A percentile compares a stretch with the other conserved stretches of the same genome.
phyloP scores from a whole-genome alignment of 331 rosid genomes.

The Rhamnella rubrinervis region DNA sequence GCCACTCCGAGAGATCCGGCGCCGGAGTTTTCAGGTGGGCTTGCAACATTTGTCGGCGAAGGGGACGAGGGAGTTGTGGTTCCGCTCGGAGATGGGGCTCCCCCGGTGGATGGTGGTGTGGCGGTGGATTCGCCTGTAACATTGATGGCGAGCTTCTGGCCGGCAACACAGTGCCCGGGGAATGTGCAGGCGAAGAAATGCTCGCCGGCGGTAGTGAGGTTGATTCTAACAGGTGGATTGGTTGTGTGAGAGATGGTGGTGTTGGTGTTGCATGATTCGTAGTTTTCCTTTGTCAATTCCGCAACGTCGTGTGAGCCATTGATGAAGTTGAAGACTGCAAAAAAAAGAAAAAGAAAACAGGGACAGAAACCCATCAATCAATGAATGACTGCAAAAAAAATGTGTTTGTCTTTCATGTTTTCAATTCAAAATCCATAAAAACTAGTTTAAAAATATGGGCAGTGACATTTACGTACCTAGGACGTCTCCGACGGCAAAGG shows the following conservation, averaged over 20 bases:
- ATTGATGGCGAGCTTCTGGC: conserved; percentile 34
- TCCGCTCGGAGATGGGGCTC: background rate
- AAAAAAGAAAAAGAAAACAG: background rate
- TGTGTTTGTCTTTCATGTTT: background rate
- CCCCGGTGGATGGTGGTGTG: conserved; percentile 14
- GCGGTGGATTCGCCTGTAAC: conserved; percentile 4
- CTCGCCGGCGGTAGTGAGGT: conserved; percentile 44
- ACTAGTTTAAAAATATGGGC: too few relatives aligned
- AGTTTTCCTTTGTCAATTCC: conserved; percentile 50
- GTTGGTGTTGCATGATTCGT: conserved; percentile 37
- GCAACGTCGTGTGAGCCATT: conserved; percentile 48
- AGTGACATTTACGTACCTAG: conserved; percentile 8
- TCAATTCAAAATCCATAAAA: too few relatives aligned
- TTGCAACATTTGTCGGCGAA: background rate
- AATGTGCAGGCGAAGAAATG: conserved; percentile 17
- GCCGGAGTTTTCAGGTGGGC: conserved; percentile 26
- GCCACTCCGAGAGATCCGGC: conserved; percentile 33
- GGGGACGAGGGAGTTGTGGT: conserved; percentile 13
- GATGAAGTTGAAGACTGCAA: conserved; percentile 55
- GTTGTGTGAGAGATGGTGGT: conserved; percentile 27
- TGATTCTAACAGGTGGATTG: conserved; percentile 47
- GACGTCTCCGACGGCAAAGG: conserved; percentile 27
- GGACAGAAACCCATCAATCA: background rate
- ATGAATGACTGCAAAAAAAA: background rate
- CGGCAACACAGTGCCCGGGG: conserved; percentile 7